These are phyloP conservation scores for Xylaria sp. DNA, from an alignment of 2,329 filamentous ascomycete species.

Conservation along the genomic window DNA sequence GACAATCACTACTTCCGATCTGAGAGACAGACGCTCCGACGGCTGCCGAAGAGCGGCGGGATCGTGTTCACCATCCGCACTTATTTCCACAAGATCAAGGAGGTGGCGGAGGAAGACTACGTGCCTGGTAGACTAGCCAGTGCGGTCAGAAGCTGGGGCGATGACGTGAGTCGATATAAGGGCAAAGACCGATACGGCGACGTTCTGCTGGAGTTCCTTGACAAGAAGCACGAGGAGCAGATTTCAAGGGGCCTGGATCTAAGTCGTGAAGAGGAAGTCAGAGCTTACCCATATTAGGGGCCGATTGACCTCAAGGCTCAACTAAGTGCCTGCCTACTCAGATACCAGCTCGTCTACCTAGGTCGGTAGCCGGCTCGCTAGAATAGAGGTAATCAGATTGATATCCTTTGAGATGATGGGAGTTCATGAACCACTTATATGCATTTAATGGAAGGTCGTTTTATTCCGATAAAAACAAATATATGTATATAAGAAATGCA, in stretches of 20 bases:
- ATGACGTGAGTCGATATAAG: conserved; percentile 81
- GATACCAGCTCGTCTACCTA: neutral
- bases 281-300: conserved; percentile 45
- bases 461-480: neutral
- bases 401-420: neutral
- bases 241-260: conserved; percentile 72
- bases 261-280: conserved; percentile 45
- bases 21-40: conserved; percentile 75
- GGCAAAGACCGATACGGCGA: conserved; percentile 78
- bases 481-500: neutral
- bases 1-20: conserved; percentile 80
- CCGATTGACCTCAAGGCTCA: neutral
- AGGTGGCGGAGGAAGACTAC: conserved; percentile 75
- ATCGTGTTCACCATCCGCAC: conserved; percentile 82
- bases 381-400: no score
- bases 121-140: conserved; percentile 82
- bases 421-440: neutral
- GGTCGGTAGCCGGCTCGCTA: no score
- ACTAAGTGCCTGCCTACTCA: neutral
- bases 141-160: conserved; percentile 82
- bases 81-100: conserved; percentile 78
- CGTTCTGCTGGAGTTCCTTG: conserved; percentile 79
- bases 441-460: neutral
- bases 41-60: conserved; percentile 67
- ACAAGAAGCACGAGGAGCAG: conserved; percentile 78